A percentile compares a stretch with the other conserved stretches of the same genome.
phyloP scores from a whole-genome alignment of 768 basidiomycete species.

The Cystofilobasidium ferigula region DNA sequence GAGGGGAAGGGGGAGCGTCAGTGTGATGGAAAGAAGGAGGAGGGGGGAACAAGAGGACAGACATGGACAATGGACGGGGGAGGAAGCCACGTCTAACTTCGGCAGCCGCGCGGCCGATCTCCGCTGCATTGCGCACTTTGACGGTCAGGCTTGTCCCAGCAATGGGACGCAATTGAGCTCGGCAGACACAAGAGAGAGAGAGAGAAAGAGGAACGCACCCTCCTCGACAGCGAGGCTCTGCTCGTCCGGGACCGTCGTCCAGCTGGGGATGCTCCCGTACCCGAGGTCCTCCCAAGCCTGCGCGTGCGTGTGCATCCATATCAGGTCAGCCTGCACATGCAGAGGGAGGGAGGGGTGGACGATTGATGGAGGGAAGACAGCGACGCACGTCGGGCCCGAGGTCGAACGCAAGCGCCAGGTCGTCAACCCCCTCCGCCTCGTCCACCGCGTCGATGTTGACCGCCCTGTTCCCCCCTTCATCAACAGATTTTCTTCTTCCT shows the following conservation, averaged over 20 bases:
- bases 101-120: neutral
- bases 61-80: neutral
- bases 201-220: neutral
- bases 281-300: constrained; percentile 2
- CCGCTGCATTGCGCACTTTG: neutral
- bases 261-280: constrained; percentile 4
- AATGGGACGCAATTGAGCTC: no score
- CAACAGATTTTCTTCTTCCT: neutral
- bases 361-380: neutral
- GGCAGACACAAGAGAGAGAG: neutral
- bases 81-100: neutral
- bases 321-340: neutral
- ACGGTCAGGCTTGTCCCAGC: no score
- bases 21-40: neutral
- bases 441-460: neutral
- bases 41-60: neutral
- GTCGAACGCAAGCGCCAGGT: neutral
- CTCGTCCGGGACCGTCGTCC: neutral
- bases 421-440: neutral
- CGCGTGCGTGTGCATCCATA: no score
- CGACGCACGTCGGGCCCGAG: neutral
- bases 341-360: neutral
- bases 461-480: neutral
- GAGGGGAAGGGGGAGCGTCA: neutral
- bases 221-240: neutral